phyloP scores from a whole-genome alignment of 805 yeast species.

The Metschnikowia orientalis region DNA sequence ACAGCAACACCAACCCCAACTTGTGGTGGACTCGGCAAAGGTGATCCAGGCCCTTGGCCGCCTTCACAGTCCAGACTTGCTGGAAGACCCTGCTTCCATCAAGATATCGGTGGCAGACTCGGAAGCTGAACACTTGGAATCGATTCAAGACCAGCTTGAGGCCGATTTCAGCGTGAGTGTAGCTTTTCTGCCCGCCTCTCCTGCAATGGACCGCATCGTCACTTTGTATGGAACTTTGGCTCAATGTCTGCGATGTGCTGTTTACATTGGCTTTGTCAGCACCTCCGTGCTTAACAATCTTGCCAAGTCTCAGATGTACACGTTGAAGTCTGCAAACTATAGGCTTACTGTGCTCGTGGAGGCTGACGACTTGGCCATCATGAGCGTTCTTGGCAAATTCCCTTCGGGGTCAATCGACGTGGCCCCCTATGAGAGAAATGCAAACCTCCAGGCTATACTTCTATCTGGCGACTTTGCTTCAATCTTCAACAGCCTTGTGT shows the following conservation, averaged over 20 bases:
- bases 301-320: conserved; percentile 20
- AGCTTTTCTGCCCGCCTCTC: conserved; percentile 2
- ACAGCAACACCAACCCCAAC: conserved; percentile 1
- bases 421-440: conserved; percentile 9
- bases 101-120: conserved; percentile 21
- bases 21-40: conserved; percentile 23
- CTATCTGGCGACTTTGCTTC: conserved; percentile 13
- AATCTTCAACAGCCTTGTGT: conserved; percentile 11
- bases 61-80: conserved; percentile 10
- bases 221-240: conserved; percentile 26
- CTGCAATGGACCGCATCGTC: conserved; percentile 27
- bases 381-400: conserved; percentile 2
- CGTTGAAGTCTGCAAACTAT: conserved; percentile 33
- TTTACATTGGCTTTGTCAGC: conserved; percentile 25
- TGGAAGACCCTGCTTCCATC: conserved; percentile 12
- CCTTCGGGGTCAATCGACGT: conserved; percentile 7
- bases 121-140: conserved; percentile 25
- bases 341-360: conserved; percentile 13
- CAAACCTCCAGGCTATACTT: conserved; percentile 8
- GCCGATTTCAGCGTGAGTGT: conserved; percentile 1
- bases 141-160: conserved; percentile 20
- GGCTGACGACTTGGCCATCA: conserved; percentile 7
- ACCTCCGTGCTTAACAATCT: conserved; percentile 26
- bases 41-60: conserved; percentile 23
- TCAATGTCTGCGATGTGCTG: conserved; percentile 22